Conservation (phyloP, 1,139 yeast species). For the Candida tetrigidarum region DNA sequence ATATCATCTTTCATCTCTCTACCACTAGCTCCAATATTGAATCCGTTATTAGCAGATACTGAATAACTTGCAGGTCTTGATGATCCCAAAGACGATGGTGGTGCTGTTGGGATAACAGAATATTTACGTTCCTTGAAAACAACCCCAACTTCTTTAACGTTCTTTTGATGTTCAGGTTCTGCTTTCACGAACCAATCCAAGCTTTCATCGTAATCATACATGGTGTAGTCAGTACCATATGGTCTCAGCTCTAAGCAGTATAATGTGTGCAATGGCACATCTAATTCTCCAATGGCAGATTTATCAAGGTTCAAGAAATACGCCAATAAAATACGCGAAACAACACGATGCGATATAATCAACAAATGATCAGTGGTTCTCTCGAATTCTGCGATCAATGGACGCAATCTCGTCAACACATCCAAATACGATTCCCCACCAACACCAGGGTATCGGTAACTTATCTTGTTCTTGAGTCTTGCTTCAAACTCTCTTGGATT, state of each 20-base stretch:
- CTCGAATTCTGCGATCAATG: conserved; percentile 91
- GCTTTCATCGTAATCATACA: conserved; percentile 83
- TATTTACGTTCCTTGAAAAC: conserved; percentile 67
- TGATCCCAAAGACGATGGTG: conserved; percentile 34
- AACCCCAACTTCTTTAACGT: conserved; percentile 67
- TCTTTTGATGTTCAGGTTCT: conserved; percentile 65
- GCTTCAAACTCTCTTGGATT: conserved; percentile 89
- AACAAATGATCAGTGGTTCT: conserved; percentile 87
- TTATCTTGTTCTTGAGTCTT: conserved; percentile 73
- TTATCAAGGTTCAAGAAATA: conserved; percentile 87
- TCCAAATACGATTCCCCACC: conserved; percentile 98
- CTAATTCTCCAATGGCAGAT: conserved; percentile 84
- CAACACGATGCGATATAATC: conserved; percentile 88
- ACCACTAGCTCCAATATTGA: not conserved
- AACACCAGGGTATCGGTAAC: conserved; percentile 92
- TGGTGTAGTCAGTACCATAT: conserved; percentile 90
- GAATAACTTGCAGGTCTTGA: conserved; percentile 8
- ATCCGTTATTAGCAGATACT: not conserved
- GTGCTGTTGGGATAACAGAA: conserved; percentile 77
- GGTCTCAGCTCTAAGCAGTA: conserved; percentile 92
- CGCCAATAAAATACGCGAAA: conserved; percentile 83
- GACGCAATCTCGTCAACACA: conserved; percentile 86
- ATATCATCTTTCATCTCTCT: conserved; percentile 12
- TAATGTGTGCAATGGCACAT: conserved; percentile 90
- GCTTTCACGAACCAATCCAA: conserved; percentile 80